Percentiles rank a stretch among this genome's conserved stretches.
Conservation (phyloP, 352 stramenopile genomes). For the Albugo laibachii region DNA sequence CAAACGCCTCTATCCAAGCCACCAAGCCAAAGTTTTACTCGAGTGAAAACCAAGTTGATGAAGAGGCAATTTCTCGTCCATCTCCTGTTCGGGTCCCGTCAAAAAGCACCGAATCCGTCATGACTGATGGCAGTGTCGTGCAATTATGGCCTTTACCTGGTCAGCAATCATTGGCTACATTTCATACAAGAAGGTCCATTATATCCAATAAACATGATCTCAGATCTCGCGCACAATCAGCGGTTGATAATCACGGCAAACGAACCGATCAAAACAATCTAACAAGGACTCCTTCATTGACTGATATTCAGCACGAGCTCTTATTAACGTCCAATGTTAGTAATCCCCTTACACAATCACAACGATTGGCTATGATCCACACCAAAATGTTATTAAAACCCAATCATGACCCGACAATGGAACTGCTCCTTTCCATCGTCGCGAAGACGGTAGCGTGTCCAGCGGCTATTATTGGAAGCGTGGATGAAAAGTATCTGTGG, state of each 20-base stretch:
- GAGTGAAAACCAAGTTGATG: not conserved
- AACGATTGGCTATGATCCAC: no score
- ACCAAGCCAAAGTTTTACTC: constrained; percentile 1
- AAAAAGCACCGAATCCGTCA: constrained; percentile 33
- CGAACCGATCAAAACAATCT: no score
- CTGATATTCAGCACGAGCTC: not conserved
- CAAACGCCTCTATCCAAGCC: constrained; percentile 36
- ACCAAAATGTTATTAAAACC: no score
- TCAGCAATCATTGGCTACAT: no score
- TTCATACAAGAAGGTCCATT: no score
- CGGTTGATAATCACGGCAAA: no score
- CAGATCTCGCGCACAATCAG: no score
- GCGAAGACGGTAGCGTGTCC: constrained; percentile 40
- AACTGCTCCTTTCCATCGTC: constrained; percentile 46
- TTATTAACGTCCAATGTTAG: not conserved
- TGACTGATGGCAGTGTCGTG: constrained; percentile 36
- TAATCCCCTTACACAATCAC: not conserved
- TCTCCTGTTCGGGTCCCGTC: constrained; percentile 14
- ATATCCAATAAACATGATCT: no score
- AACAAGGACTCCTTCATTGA: no score
- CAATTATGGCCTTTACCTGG: constrained; percentile 24
- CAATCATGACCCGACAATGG: constrained; percentile 35
- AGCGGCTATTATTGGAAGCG: constrained; percentile 43
- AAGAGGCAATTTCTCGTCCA: constrained; percentile 8
- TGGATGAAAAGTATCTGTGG: constrained; percentile 28